These are phyloP conservation scores for Triticum urartu DNA, from an alignment of 176 grass and related monocot species.

Conservation along the genomic window DNA sequence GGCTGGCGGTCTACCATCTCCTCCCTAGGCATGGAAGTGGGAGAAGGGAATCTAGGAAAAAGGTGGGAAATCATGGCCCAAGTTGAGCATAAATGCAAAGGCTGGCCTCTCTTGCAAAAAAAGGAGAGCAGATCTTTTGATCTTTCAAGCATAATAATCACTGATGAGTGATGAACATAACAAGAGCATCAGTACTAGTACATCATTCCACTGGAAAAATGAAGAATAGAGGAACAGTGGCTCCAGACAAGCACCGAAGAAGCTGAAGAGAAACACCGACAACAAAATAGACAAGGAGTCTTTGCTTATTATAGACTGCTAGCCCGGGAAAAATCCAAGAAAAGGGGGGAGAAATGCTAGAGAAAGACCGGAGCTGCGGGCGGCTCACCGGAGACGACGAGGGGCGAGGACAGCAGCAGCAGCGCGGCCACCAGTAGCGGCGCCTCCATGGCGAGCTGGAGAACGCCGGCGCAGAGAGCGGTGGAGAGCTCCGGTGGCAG, in stretches of 20 bases:
- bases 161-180: background rate
- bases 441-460: slow-evolving; percentile 25
- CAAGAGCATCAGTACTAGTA: background rate
- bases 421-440: slow-evolving; percentile 26
- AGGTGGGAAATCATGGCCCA: background rate
- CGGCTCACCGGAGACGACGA: slow-evolving; percentile 54
- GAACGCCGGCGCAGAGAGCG: background rate
- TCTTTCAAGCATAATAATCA: background rate
- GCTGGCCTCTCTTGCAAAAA: background rate
- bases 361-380: slow-evolving; percentile 31
- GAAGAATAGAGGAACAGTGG: background rate
- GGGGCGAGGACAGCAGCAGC: slow-evolving; percentile 44
- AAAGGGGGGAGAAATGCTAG: background rate
- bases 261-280: background rate
- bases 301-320: background rate
- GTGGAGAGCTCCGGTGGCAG: background rate
- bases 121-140: background rate
- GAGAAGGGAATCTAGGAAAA: background rate
- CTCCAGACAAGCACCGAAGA: background rate
- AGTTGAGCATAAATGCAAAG: background rate
- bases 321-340: background rate
- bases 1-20: background rate
- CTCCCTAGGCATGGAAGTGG: background rate
- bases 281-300: background rate
- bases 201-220: background rate